Evolutionary conservation across 805 yeast genomes (phyloP).

Genomic region (Ogataea pignaliae): DNA sequence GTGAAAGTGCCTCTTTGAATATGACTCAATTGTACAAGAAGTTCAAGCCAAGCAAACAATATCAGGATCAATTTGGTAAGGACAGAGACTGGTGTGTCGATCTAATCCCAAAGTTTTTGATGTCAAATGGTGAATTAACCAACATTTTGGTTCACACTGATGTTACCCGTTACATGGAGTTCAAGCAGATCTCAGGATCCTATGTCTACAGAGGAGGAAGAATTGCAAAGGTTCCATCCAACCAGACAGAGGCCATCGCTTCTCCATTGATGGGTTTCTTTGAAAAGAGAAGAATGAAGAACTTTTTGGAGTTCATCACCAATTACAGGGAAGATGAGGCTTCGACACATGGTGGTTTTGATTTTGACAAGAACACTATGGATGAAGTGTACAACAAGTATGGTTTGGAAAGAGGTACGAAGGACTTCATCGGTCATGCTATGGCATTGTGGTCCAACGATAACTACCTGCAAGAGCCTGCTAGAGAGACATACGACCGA

Average conservation of each 20-base stretch:
- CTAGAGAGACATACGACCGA: slow-evolving; percentile 87
- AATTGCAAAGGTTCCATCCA: slow-evolving; percentile 93
- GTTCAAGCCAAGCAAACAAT: slow-evolving; percentile 77
- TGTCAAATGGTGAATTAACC: slow-evolving; percentile 97
- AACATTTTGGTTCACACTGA: slow-evolving; percentile 93
- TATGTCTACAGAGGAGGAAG: slow-evolving; percentile 87
- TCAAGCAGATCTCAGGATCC: slow-evolving; percentile 94
- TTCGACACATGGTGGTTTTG: slow-evolving; percentile 79
- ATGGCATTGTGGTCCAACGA: slow-evolving; percentile 97
- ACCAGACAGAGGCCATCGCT: slow-evolving; percentile 82
- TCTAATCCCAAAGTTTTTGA: slow-evolving; percentile 90
- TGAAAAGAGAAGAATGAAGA: slow-evolving; percentile 93
- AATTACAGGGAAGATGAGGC: slow-evolving; percentile 73
- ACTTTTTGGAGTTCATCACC: slow-evolving; percentile 83
- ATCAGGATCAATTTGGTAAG: slow-evolving; percentile 72
- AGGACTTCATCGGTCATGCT: slow-evolving; percentile 96
- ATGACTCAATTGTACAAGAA: slow-evolving; percentile 69
- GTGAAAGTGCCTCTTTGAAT: slow-evolving; percentile 81
- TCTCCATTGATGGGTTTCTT: slow-evolving; percentile 94
- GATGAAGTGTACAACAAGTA: slow-evolving; percentile 84
- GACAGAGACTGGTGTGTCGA: slow-evolving; percentile 98
- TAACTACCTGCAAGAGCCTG: slow-evolving; percentile 81
- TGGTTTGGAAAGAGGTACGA: slow-evolving; percentile 88
- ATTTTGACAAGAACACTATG: slow-evolving; percentile 86
- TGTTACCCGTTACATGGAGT: slow-evolving; percentile 92